A percentile compares a stretch with the other conserved stretches of the same genome.
Evolutionary conservation across 345 rosid genomes (phyloP).

Genomic region (Conringia planisiliqua): DNA sequence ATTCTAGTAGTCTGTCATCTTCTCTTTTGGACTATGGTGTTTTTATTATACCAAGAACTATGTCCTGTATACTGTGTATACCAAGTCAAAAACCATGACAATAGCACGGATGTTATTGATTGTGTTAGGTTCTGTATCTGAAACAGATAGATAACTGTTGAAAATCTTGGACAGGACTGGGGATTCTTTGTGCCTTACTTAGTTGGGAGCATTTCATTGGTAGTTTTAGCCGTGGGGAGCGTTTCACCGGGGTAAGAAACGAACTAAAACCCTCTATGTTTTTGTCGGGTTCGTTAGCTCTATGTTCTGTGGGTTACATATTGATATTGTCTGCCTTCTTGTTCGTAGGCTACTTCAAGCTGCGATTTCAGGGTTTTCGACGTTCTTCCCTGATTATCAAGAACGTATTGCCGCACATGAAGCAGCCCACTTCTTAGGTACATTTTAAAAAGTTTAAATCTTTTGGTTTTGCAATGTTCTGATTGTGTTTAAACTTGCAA

Average conservation of each 20-base stretch:
- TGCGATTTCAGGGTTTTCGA: slow-evolving; percentile 71
- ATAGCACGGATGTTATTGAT: neutral
- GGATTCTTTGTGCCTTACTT: slow-evolving; percentile 95
- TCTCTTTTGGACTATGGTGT: neutral
- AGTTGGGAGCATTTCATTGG: slow-evolving; percentile 81
- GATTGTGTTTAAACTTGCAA: neutral
- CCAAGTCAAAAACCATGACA: neutral
- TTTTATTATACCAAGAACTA: neutral
- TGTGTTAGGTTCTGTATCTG: neutral
- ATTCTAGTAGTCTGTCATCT: neutral
- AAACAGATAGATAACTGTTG: neutral
- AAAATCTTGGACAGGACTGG: slow-evolving; percentile 64
- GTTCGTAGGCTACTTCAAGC: slow-evolving; percentile 78
- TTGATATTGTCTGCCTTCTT: slow-evolving; percentile 8
- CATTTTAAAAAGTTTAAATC: neutral
- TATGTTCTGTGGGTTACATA: neutral
- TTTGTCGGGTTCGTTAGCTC: neutral
- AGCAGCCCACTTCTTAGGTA: slow-evolving; percentile 93
- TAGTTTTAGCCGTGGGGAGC: slow-evolving; percentile 86
- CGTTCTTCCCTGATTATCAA: slow-evolving; percentile 83
- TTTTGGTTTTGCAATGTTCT: slow-evolving; percentile 4
- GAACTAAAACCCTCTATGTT: neutral
- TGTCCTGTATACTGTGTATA: neutral
- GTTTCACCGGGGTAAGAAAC: slow-evolving; percentile 74
- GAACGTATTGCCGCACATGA: slow-evolving; percentile 83